Base-by-base conservation (phyloP, 1,284 basidiomycete species). In the Microbotryum intermedium region DNA sequence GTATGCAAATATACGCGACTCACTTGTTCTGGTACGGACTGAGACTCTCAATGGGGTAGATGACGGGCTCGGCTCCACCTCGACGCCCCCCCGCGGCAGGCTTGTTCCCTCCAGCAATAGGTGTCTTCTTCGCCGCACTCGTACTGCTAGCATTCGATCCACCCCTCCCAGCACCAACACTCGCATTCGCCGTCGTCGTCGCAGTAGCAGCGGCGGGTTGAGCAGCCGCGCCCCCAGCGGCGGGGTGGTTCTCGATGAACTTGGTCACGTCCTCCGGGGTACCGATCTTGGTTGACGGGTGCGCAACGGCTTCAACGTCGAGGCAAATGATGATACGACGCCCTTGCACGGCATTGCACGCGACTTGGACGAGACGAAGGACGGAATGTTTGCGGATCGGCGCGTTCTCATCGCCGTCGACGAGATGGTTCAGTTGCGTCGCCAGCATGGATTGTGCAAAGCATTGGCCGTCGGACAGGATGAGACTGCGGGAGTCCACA, bases 21-120 rank as follows among this genome's bases (percentile, higher is more conserved):
- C 72, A 81, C 77, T 92, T 93, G 78, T 95, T 97, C 76, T 95
- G 90, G 74, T 97, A 98, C 8, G 94, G 95, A 70, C 88, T 94
- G 53, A 98, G 82, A 6, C 87, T 88, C 72, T 97, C 93, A 70
- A 98, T 98, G 4, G 93, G 93, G 75, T 83, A 88, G 60, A 84
- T 80, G 67, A 79, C 83, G 69, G 68, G 69, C 11, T 53, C 53
- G 21, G 30, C 6, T 42, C 53, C 54, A 51, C 45, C 55, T 30
- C 54, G 48, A 49, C 42, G 53, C 21, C 51, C 53, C 28, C 48
- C 48, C 44, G 45, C 28, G 49, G 10, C 45, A 13, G 50, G 49
- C 75, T 46, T 56, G 67, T 53, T 64, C 58, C 29, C 57, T 16
- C 57, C 57, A 13, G 29, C 45, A 30, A 29, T 28, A 47, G 21